Percentiles rank a stretch among this genome's conserved stretches.
These are phyloP conservation scores for Panaeolus cyanescens DNA, from an alignment of 768 basidiomycete genomes.

Conservation along the genomic window DNA sequence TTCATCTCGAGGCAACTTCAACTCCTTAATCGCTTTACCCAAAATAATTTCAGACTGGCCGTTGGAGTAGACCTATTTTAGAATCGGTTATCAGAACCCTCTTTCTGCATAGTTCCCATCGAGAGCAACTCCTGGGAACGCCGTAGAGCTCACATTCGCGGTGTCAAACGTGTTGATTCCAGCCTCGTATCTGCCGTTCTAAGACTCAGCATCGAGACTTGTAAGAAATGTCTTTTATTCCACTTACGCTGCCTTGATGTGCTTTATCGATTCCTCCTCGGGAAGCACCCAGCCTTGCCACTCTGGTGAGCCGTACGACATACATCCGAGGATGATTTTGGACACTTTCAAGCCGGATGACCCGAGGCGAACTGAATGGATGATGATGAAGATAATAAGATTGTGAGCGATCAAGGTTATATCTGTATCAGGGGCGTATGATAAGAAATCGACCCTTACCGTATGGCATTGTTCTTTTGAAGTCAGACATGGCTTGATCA, in stretches of 20 bases:
- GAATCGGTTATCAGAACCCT: background rate
- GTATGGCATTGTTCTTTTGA: conserved; percentile 24
- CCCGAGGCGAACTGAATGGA: conserved; percentile 49
- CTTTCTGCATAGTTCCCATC: too few relatives aligned
- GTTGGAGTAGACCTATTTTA: conserved; percentile 59
- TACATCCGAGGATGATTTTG: conserved; percentile 63
- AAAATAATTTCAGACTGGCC: conserved; percentile 67
- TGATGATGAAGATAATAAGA: background rate
- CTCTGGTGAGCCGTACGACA: conserved; percentile 56
- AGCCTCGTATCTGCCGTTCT: conserved; percentile 54
- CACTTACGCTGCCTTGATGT: conserved; percentile 50
- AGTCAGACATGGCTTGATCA: background rate
- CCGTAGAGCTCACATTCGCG: conserved; percentile 37
- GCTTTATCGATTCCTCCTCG: conserved; percentile 52
- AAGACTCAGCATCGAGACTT: background rate
- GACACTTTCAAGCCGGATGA: conserved; percentile 65
- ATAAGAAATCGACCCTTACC: conserved; percentile 14
- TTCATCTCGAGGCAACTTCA: conserved; percentile 68
- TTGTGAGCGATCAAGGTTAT: background rate
- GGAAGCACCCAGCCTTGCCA: conserved; percentile 52
- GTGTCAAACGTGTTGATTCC: conserved; percentile 68
- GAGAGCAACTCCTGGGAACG: background rate
- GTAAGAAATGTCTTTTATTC: background rate
- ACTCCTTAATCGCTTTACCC: conserved; percentile 71
- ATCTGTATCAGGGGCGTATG: background rate